A percentile compares a stretch with the other conserved stretches of the same genome.
phyloP scores from a whole-genome alignment of 768 basidiomycete genomes.

The Suillus discolor region DNA sequence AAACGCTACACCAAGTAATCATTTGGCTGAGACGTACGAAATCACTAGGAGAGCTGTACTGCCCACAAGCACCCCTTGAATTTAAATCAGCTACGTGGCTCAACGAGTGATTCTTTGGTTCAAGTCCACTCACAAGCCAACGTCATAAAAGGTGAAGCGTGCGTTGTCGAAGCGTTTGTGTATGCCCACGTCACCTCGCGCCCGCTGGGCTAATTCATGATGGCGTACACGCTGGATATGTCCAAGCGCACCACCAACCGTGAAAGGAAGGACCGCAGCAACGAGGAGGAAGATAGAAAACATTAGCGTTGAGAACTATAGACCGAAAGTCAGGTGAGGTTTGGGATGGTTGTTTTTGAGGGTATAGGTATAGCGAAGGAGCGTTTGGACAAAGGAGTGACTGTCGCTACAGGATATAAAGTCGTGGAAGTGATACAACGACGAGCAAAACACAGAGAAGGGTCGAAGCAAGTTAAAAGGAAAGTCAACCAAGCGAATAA shows the following conservation, averaged over 20 bases:
- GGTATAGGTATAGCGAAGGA: background rate
- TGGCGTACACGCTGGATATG: slow-evolving; percentile 36
- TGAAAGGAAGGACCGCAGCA: slow-evolving; percentile 38
- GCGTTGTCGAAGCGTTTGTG: slow-evolving; percentile 38
- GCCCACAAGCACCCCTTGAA: slow-evolving; percentile 58
- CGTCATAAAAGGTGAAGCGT: slow-evolving; percentile 57
- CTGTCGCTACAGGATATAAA: background rate
- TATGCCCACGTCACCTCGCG: slow-evolving; percentile 36
- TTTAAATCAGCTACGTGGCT: slow-evolving; percentile 1
- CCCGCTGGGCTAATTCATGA: slow-evolving; percentile 49
- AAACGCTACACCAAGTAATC: slow-evolving; percentile 31
- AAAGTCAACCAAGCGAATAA: background rate
- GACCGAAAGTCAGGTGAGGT: background rate
- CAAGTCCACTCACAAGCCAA: slow-evolving; percentile 43
- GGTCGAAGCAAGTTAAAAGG: background rate
- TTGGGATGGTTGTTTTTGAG: background rate
- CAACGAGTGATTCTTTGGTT: slow-evolving; percentile 11
- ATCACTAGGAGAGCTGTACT: slow-evolving; percentile 37
- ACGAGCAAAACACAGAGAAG: background rate
- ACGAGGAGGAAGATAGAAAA: slow-evolving; percentile 35
- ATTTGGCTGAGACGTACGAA: slow-evolving; percentile 36
- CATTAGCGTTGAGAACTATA: slow-evolving; percentile 22
- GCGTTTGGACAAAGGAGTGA: background rate
- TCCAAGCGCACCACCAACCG: slow-evolving; percentile 28
- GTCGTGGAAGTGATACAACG: background rate